These are phyloP conservation scores for Nicotiana sylvestris DNA, from an alignment of 257 asterid species.

Conservation along the genomic window DNA sequence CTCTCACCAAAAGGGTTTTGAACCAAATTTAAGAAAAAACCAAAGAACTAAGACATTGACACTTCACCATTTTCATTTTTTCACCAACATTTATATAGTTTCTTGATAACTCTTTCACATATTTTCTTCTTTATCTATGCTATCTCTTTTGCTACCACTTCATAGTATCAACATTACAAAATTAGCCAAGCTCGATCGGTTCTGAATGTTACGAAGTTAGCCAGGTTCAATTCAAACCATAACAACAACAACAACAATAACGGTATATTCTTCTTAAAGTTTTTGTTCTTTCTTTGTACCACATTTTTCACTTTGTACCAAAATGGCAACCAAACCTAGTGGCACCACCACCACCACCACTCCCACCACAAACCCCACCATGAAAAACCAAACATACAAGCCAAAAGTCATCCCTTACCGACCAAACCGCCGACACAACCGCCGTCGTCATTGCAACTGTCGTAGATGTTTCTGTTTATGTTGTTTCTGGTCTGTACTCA, in stretches of 20 bases:
- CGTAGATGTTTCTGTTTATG: not conserved
- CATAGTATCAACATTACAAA: not conserved
- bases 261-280: too few relatives aligned
- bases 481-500: slow-evolving; percentile 20
- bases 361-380: not conserved
- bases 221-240: not conserved
- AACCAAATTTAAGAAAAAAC: not conserved
- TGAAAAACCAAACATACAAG: not conserved
- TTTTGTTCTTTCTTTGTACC: not conserved
- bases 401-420: not conserved
- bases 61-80: not conserved
- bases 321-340: slow-evolving; percentile 6
- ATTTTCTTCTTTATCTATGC: not conserved
- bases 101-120: not conserved
- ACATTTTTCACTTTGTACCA: not conserved
- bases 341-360: not conserved
- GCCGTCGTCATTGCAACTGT: not conserved
- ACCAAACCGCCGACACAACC: not conserved
- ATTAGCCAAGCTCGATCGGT: not conserved
- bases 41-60: not conserved
- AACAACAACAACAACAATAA: too few relatives aligned
- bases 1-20: not conserved
- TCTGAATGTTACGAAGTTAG: not conserved
- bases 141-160: not conserved
- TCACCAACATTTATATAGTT: not conserved